Evolutionary conservation across 1,284 basidiomycete genomes (phyloP), one percentile per base, ranked within the genome.

Genomic region (Nidula niveotomentosa): DNA sequence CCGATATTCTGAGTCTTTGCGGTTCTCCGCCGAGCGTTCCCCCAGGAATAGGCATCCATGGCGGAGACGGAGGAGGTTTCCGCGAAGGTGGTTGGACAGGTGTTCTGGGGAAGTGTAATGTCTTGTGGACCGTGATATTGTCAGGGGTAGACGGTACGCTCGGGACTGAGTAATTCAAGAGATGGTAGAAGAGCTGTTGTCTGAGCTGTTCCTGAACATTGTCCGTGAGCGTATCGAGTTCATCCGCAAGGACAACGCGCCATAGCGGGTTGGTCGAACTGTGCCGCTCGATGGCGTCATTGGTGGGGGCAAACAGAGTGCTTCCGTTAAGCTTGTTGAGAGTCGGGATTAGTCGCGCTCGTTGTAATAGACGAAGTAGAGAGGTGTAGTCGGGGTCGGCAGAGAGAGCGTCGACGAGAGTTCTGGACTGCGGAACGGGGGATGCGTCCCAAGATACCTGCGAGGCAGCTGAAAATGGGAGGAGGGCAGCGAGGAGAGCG

Each of bases 231-330:
- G 69, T 62, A 34, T 65, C 52, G 48, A 56, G 37, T 23, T 76
- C 65, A 50, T 78, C 75, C 33, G 72, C 66, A 35, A 86, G 68
- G 34, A 74, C 72, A 52, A 60, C 60, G 34, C 68, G 65, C 86
- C 85, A 88, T 8, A 86, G 66, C n/a, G 69, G 51, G 49, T 76
- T 73, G 44, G 69, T 65, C 48, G 68, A 58, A 4, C 73, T 62
- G 59, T 86, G 76, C 36, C 75, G 77, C 59, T 82, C 69, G 66
- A 96, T 88, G 10, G 96, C 96, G 57, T 92, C 85, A 72, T 99
- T 95, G 13, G 93, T 98, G 0, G 97, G 97, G 0, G 97, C 97
- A 64, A 98, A 97, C 51, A 99, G 71, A 12, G 96, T 97, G 65
- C 84, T 83, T 39, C 80, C 86, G 52, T 90, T 86, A 55, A 99